Percentiles rank a stretch among this genome's conserved stretches.
Conservation (phyloP, 306 rosid species). For the Hippophae gyantsensis region DNA sequence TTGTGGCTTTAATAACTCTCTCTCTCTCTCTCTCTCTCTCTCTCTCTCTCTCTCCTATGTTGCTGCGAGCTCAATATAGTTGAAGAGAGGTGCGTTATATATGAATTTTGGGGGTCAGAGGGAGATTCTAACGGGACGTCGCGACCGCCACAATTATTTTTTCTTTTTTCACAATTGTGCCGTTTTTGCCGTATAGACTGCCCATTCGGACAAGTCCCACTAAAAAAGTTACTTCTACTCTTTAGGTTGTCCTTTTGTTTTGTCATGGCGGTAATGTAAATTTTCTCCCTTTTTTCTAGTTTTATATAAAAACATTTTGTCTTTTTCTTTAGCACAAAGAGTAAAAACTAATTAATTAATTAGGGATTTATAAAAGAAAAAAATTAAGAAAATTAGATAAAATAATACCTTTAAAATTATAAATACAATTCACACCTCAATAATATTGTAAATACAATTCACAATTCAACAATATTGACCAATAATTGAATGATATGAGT, state of each 20-base stretch:
- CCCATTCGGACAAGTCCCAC: not conserved
- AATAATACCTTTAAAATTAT: too few relatives aligned
- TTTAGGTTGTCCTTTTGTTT: slow-evolving; percentile 1
- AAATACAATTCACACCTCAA: too few relatives aligned
- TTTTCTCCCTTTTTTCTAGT: not conserved
- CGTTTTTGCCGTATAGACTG: slow-evolving; percentile 16
- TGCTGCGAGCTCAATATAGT: not conserved
- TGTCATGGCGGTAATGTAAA: not conserved
- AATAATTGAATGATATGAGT: too few relatives aligned
- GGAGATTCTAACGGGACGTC: slow-evolving; percentile 9
- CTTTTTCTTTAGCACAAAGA: not conserved
- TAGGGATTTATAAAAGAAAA: too few relatives aligned
- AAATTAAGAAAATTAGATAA: too few relatives aligned
- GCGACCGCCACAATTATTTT: slow-evolving; percentile 16
- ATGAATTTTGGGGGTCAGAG: not conserved
- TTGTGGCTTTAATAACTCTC: slow-evolving; percentile 3
- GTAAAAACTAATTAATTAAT: too few relatives aligned
- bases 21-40: slow-evolving; percentile 1
- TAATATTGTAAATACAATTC: too few relatives aligned
- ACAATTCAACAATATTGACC: too few relatives aligned
- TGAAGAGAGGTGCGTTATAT: not conserved
- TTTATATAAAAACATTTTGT: not conserved
- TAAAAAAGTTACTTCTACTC: not conserved
- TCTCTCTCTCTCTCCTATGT: not conserved
- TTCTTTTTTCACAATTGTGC: not conserved